Conservation (phyloP, 116 monocot species). For the Papilionanthe hybrid region DNA sequence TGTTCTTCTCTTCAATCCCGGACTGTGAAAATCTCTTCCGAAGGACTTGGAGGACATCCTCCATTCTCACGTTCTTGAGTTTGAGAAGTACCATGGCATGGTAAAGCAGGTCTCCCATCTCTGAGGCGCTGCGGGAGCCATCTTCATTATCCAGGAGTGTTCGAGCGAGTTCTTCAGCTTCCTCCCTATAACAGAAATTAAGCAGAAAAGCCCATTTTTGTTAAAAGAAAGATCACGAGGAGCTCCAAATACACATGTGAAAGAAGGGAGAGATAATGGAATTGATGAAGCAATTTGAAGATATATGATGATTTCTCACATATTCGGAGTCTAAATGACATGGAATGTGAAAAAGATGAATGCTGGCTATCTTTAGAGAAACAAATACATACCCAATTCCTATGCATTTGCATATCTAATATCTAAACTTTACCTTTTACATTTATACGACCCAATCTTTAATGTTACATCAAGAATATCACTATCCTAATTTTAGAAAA, state of each 20-base stretch:
- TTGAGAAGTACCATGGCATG: slow-evolving; percentile 80
- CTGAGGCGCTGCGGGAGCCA: slow-evolving; percentile 38
- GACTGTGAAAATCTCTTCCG: slow-evolving; percentile 72
- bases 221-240: background rate
- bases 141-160: slow-evolving; percentile 71
- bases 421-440: no score
- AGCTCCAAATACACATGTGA: background rate
- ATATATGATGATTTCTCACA: no score
- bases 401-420: no score
- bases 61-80: slow-evolving; percentile 59
- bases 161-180: slow-evolving; percentile 72
- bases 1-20: slow-evolving; percentile 78
- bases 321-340: no score
- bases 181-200: slow-evolving; percentile 49
- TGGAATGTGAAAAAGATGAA: no score
- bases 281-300: background rate
- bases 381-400: no score
- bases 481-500: no score
- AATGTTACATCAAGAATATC: no score
- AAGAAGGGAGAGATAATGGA: background rate
- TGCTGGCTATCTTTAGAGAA: no score
- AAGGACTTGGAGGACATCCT: slow-evolving; percentile 65
- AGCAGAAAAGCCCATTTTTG: background rate
- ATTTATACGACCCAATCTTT: no score
- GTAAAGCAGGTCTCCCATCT: slow-evolving; percentile 93